Evolutionary conservation across 768 basidiomycete species (phyloP), one percentile per base, ranked within the genome.

Genomic region (Hemileccinum impolitum): DNA sequence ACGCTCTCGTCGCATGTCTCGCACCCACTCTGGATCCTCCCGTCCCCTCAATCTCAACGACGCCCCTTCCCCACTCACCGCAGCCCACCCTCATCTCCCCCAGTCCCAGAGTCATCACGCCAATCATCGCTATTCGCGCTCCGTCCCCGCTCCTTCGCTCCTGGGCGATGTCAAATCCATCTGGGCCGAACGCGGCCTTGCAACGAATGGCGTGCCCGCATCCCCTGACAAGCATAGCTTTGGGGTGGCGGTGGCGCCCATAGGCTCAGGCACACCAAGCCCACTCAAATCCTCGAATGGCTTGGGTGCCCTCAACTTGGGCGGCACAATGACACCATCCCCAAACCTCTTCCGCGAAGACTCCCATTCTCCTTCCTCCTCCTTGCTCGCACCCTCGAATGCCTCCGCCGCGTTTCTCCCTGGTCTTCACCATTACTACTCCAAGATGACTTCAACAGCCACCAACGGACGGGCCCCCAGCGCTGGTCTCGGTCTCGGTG

Each of bases 361-460:
- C 43, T 39, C 61, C 0, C 63, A 64, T 30, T 69, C 67, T 0
- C 58, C 71, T 15, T 69, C 60, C 23, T 56, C 58, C 43, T 58
- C 62, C 47, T 62, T 57, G 53, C 72, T 84, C 52, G 73, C 77
- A 35, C 87, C 87, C 0, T 85, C 84, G 43, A 90, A 91, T 60
- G 87, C 89, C 3, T 87, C 85, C 31, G 88, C 85, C 1, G 89
- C 89, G 9, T 92, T 92, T 72, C 72, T 92, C 10, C 86, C 87
- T 2, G 78, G 85, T 9, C 67, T 87, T 34, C 84, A 86, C 53
- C 76, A 78, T 31, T 79, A 82, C 54, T 88, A 87, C 54, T 70
- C 80, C 11, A 82, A 80, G 60, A 65, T 61, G 60, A 81, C 79
- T 46, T 34, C 62, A 7, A 56, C 55, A 35, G 59, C 39, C 10